phyloP scores from a whole-genome alignment of 164 flowering plant species.

The Vitis rotundifolia region DNA sequence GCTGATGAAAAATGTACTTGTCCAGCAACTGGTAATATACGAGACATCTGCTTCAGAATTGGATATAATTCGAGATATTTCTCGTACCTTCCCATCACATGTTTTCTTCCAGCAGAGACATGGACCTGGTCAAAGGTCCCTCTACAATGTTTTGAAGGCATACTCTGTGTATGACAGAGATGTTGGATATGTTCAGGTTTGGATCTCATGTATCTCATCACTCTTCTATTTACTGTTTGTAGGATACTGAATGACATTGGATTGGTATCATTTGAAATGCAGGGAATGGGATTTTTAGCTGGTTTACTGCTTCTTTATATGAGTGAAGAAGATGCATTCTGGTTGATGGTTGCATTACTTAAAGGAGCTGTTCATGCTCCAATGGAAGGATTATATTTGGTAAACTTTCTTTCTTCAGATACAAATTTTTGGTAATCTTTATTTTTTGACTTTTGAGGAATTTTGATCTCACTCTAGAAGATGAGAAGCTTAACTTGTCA shows the following conservation, averaged over 20 bases:
- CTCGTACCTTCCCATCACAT: slow-evolving; percentile 98
- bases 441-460: no score
- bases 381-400: slow-evolving; percentile 98
- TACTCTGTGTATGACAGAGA: slow-evolving; percentile 97
- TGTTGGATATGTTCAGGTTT: slow-evolving; percentile 99
- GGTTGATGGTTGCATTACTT: slow-evolving; percentile 90
- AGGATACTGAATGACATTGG: neutral
- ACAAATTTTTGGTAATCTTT: no score
- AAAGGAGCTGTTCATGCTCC: slow-evolving; percentile 99
- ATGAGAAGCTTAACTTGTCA: neutral
- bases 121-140: slow-evolving; percentile 99
- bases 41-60: slow-evolving; percentile 95
- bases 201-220: neutral
- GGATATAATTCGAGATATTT: slow-evolving; percentile 96
- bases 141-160: slow-evolving; percentile 95
- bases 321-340: slow-evolving; percentile 99
- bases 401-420: slow-evolving; percentile 18
- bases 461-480: neutral
- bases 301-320: slow-evolving; percentile 96
- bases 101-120: slow-evolving; percentile 98
- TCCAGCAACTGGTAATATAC: slow-evolving; percentile 94
- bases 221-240: neutral
- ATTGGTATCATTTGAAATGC: slow-evolving; percentile 26
- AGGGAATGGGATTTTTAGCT: slow-evolving; percentile 99
- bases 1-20: slow-evolving; percentile 13